Evolutionary conservation across 768 basidiomycete genomes (phyloP), one percentile per base, ranked within the genome.

Genomic region (Candolleomyces eurysporus): DNA sequence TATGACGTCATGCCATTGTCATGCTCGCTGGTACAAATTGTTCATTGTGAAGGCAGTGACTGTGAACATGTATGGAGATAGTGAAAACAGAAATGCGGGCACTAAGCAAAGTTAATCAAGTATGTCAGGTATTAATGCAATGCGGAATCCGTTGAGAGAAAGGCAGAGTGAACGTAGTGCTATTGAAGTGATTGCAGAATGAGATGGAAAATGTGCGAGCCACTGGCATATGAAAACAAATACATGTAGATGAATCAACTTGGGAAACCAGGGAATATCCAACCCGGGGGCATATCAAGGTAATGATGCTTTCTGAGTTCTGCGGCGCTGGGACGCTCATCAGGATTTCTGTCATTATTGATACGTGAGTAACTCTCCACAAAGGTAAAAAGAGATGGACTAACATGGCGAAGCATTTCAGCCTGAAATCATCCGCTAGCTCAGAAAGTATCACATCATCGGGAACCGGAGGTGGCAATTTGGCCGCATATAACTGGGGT

Each of bases 401-500:
- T 66, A 70, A 93, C 93, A 93, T 88, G 4, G 92, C 90, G 70
- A 98, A 94, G 74, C 97, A 98, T 69, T 86, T 87, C 56, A 80
- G 79, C 66, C 96, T 83, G 75, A 99, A 97, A 70, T 96, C 91
- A 63, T 90, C 83, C 10, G 91, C 96, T 53, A 88, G 80, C 26
- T 83, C 76, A 19, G 91, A 88, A 55, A 98, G 75, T 2, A 82
- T 75, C 53, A 98, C 85, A 59, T 92, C 91, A 17, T 88, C 82
- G 2, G 96, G 97, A 5, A 99, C 84, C 4, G 96, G 96, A 9
- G 97, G 97, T 30, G 90, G 88, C 64, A 86, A 83, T 66, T 91
- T 88, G 59, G 89, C 87, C 67, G 91, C 87, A 65, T 92, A 96
- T 43, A 97, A 81, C 94, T 96, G 66, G 54, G 56, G 48, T 48